Conservation (phyloP, 305 asterid genomes). For the Nicotiana rustica region DNA sequence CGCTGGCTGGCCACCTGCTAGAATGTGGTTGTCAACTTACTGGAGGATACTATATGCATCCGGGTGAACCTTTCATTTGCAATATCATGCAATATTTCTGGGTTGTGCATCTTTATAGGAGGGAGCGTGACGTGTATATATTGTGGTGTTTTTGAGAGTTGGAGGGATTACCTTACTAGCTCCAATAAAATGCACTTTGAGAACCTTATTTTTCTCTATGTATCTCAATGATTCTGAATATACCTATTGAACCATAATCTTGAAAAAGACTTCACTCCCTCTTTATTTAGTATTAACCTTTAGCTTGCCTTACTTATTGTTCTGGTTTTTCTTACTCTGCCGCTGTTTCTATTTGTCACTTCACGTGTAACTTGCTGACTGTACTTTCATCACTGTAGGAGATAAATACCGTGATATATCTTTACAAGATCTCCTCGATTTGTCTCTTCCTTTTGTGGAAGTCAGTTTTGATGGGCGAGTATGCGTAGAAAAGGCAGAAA, state of each 20-base stretch:
- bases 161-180: constrained; percentile 27
- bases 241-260: not conserved
- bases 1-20: constrained; percentile 91
- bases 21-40: constrained; percentile 99
- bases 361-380: constrained; percentile 14
- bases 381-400: constrained; percentile 49
- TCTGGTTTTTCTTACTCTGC: not conserved
- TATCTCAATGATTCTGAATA: not conserved
- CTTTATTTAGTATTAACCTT: not conserved
- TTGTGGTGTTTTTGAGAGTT: constrained; percentile 13
- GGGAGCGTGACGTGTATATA: constrained; percentile 22
- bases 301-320: constrained; percentile 22
- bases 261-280: not conserved
- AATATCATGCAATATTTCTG: constrained; percentile 6
- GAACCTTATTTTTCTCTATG: not conserved
- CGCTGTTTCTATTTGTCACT: not conserved
- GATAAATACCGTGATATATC: constrained; percentile 82
- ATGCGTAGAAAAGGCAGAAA: constrained; percentile 81
- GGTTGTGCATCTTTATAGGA: not conserved
- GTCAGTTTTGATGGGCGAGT: constrained; percentile 75
- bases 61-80: constrained; percentile 58
- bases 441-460: constrained; percentile 93
- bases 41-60: constrained; percentile 97
- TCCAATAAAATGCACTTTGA: not conserved
- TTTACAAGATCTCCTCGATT: constrained; percentile 69